phyloP scores from a whole-genome alignment of 1,284 basidiomycete species.

The Ustilago bromivora region DNA sequence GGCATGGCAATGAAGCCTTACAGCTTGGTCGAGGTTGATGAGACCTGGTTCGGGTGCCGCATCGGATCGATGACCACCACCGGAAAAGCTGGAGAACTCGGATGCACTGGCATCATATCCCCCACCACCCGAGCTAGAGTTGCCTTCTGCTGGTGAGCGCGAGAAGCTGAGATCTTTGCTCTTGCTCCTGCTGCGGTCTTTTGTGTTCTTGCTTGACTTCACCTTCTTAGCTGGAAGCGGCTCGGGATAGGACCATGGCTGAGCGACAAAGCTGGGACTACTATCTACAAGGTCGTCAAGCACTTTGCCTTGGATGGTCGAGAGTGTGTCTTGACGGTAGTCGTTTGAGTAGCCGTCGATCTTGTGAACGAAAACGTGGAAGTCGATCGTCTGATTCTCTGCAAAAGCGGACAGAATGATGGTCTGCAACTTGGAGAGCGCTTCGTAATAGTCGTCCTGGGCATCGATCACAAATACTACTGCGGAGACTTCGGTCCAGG shows the following conservation, averaged over 20 bases:
- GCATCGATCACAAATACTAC: slow-evolving; percentile 97
- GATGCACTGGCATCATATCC: slow-evolving; percentile 52
- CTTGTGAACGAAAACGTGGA: slow-evolving; percentile 97
- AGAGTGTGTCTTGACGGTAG: slow-evolving; percentile 77
- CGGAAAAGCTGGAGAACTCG: slow-evolving; percentile 54
- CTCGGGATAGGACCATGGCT: slow-evolving; percentile 49
- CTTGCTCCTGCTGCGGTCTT: slow-evolving; percentile 41
- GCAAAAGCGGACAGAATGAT: slow-evolving; percentile 73
- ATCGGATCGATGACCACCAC: slow-evolving; percentile 38
- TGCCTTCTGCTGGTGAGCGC: slow-evolving; percentile 42
- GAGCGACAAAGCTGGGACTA: slow-evolving; percentile 50
- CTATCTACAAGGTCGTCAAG: slow-evolving; percentile 63
- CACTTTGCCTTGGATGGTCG: slow-evolving; percentile 64
- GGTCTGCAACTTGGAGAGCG: slow-evolving; percentile 77
- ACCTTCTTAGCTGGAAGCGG: slow-evolving; percentile 26
- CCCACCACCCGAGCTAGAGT: slow-evolving; percentile 38
- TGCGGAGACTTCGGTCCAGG: slow-evolving; percentile 65
- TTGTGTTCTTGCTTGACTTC: slow-evolving; percentile 27
- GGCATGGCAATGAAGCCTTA: slow-evolving; percentile 77
- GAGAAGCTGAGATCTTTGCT: slow-evolving; percentile 45
- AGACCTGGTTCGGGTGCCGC: slow-evolving; percentile 40
- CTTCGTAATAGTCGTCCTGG: slow-evolving; percentile 76
- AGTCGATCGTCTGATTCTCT: slow-evolving; percentile 81
- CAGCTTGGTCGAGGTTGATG: slow-evolving; percentile 61
- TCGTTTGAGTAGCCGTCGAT: slow-evolving; percentile 92